phyloP scores from a whole-genome alignment of 768 basidiomycete genomes.

The Leccinum aurantiacum region DNA sequence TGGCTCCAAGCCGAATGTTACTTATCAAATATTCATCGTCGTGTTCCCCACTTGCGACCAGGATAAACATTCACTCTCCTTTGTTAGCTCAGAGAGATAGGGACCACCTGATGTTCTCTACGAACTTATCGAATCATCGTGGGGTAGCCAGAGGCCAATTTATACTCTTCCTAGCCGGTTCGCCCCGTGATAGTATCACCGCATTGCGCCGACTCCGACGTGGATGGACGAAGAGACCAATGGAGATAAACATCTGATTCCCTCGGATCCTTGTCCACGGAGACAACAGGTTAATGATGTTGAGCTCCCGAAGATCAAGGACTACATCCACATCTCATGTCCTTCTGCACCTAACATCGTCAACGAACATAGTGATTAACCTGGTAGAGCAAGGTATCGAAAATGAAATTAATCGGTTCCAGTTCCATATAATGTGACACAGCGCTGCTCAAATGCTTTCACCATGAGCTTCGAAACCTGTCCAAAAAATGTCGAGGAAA shows the following conservation, averaged over 20 bases:
- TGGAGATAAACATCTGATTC: not conserved
- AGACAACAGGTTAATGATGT: not conserved
- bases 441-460: slow-evolving; percentile 87
- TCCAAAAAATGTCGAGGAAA: slow-evolving; percentile 85
- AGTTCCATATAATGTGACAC: slow-evolving; percentile 66
- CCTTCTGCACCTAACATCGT: not conserved
- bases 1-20: not conserved
- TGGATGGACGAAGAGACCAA: not conserved
- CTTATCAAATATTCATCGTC: not conserved
- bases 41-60: no score
- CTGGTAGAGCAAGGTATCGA: not conserved
- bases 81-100: no score
- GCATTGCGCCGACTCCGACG: not conserved
- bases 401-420: slow-evolving; percentile 25
- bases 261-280: not conserved
- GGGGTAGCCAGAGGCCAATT: no score
- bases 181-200: no score
- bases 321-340: not conserved
- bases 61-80: no score
- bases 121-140: no score
- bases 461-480: slow-evolving; percentile 89
- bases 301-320: not conserved
- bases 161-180: no score
- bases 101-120: no score
- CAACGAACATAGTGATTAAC: not conserved